Conservation (phyloP, 768 basidiomycete species). For the Rhodotorula graminis region DNA sequence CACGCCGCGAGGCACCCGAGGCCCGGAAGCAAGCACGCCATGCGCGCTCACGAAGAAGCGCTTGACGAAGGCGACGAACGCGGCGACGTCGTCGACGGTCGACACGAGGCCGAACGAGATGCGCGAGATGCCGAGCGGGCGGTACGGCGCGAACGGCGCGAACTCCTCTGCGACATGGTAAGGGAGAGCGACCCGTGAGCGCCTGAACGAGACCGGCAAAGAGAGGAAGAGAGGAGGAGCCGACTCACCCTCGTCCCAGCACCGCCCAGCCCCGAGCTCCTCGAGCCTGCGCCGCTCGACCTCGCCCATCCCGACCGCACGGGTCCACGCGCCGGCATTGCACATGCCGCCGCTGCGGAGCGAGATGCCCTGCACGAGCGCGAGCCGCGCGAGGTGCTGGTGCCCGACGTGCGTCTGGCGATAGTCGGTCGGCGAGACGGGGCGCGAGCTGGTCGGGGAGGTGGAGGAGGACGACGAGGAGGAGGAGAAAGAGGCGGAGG, state of each 20-base stretch:
- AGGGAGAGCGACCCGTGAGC: background rate
- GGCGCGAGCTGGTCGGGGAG: no score
- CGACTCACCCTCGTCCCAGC: constrained; percentile 38
- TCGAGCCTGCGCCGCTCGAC: constrained; percentile 30
- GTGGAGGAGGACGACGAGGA: no score
- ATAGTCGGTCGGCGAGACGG: constrained; percentile 4
- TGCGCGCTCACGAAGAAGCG: constrained; percentile 34
- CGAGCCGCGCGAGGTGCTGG: constrained; percentile 38
- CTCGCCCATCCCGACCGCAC: constrained; percentile 26
- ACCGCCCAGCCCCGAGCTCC: constrained; percentile 13
- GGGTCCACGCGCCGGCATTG: constrained; percentile 36
- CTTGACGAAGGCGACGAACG: constrained; percentile 37
- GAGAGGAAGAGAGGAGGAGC: no score
- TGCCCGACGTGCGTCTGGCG: constrained; percentile 30
- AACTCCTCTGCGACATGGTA: constrained; percentile 16
- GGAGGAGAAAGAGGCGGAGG: background rate
- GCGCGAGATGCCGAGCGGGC: constrained; percentile 29
- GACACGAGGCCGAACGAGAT: constrained; percentile 39
- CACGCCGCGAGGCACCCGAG: background rate
- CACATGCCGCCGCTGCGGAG: constrained; percentile 41
- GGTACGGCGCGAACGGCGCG: constrained; percentile 6
- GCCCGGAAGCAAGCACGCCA: background rate
- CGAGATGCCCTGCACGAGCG: constrained; percentile 37
- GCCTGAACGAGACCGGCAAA: background rate
- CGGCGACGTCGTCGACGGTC: constrained; percentile 36